These are phyloP conservation scores for Filobasidium uniguttulatum DNA, from an alignment of 1,284 basidiomycete genomes.

Conservation along the genomic window DNA sequence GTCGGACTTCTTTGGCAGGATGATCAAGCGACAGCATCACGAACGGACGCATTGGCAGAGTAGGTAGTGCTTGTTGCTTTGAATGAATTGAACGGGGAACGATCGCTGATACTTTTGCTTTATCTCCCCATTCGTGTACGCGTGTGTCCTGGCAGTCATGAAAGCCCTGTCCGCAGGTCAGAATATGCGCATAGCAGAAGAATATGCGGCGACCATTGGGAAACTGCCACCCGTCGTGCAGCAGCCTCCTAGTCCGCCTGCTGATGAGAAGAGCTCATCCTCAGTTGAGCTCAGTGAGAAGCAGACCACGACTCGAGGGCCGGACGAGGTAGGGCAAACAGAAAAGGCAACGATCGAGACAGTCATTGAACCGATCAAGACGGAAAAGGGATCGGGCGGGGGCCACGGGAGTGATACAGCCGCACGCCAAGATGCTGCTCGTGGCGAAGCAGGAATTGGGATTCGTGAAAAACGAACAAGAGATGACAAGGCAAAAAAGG, in stretches of 20 bases:
- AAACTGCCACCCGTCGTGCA: constrained; percentile 20
- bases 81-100: too few species aligned
- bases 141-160: constrained; percentile 17
- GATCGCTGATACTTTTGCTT: background rate
- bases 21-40: constrained; percentile 62
- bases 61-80: constrained; percentile 2
- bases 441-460: too few species aligned
- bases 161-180: constrained; percentile 34
- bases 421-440: too few species aligned
- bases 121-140: background rate
- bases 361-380: too few species aligned
- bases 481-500: too few species aligned
- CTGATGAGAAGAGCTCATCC: background rate
- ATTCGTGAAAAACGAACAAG: too few species aligned
- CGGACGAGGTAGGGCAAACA: too few species aligned
- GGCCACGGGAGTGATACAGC: too few species aligned
- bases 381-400: too few species aligned
- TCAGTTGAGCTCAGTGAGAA: too few species aligned
- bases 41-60: constrained; percentile 29
- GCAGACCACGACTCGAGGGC: too few species aligned
- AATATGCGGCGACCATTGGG: constrained; percentile 24
- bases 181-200: constrained; percentile 27
- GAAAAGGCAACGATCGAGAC: too few species aligned
- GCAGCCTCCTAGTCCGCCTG: constrained; percentile 6
- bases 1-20: constrained; percentile 61